Base-by-base conservation (phyloP, 306 rosid species). In the Dalbergia oliveri region DNA sequence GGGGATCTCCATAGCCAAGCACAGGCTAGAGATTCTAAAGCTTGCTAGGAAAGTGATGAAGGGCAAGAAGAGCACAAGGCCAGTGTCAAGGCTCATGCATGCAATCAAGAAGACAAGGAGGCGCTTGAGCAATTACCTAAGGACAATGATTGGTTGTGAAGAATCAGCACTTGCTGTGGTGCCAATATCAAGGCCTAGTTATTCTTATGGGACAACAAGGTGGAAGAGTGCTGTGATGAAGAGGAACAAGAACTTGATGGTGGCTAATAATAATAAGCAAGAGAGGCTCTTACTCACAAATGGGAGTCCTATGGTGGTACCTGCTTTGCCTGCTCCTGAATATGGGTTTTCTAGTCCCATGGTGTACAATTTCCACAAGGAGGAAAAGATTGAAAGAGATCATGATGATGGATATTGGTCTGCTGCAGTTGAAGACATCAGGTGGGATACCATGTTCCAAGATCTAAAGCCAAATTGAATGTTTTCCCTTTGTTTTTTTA, bases 361-460 rank as follows among this genome's bases (percentile, higher is more conserved):
- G 75, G 76, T 87, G 33, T 88, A 81, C 43, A 88, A 86, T 87
- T 75, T 82, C 10, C 87, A 70, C 10, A 85, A 85, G 60, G 91
- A 88, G 19, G 93, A 77, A 51, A 86, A 83, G 81, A 76, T 63
- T 66, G 58, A 80, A 1, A 71, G 4, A 5, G 79, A 69, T 23
- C 83, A 84, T 44, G 86, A 84, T 35, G 91, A 87, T 57, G 93
- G 89, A 14, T 90, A 90, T 43, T 94, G 97, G 97, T 85, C 89
- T 5, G 72, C 88, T 54, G 92, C 92, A 18, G 79, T 88, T 77
- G 90, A 93, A 87, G 96, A 93, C 31, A 83, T 95, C 88, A 93
- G 93, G 94, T 95, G 99, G 99, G 99, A 93, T 86, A 83, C 97
- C n/a, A 77, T 95, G 99, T 95, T 95, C 78, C 94, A 89, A 64